These are phyloP conservation scores for Kwoniella shandongensis DNA, from an alignment of 768 basidiomycete genomes.

Conservation along the genomic window DNA sequence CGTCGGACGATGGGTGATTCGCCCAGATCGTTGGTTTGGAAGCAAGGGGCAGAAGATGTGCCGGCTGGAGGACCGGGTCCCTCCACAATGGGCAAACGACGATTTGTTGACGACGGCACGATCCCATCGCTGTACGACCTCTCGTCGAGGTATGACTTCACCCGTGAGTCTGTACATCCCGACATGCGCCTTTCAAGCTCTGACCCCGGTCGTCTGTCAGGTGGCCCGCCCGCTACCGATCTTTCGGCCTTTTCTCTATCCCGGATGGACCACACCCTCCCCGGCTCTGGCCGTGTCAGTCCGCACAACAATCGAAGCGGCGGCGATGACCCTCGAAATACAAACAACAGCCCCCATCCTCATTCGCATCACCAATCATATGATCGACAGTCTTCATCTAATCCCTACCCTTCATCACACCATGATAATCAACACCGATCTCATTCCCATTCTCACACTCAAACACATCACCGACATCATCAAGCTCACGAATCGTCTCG, in stretches of 20 bases:
- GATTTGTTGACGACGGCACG: slow-evolving; percentile 22
- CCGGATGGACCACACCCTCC: neutral
- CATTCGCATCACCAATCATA: neutral
- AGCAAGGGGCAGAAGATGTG: slow-evolving; percentile 3
- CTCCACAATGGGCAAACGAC: slow-evolving; percentile 7
- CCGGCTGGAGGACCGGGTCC: slow-evolving; percentile 12
- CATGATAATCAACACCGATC: too few relatives aligned
- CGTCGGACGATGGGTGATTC: neutral
- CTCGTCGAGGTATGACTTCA: slow-evolving; percentile 12
- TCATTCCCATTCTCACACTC: too few relatives aligned
- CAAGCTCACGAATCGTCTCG: too few relatives aligned
- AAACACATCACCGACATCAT: too few relatives aligned
- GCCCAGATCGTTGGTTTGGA: slow-evolving; percentile 15
- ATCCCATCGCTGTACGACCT: slow-evolving; percentile 18
- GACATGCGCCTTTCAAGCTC: neutral
- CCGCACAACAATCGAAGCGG: neutral
- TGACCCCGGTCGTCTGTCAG: neutral
- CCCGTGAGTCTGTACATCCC: slow-evolving; percentile 17
- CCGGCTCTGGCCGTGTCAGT: too few relatives aligned
- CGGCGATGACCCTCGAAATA: neutral
- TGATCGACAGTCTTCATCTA: neutral
- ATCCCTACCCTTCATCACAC: slow-evolving; percentile 1
- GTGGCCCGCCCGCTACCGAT: slow-evolving; percentile 9
- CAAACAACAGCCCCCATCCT: neutral
- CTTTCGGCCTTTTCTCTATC: slow-evolving; percentile 18